Evolutionary conservation across 1,284 basidiomycete genomes (phyloP), one percentile per base, ranked within the genome.

Genomic region (Wallemia ichthyophaga): DNA sequence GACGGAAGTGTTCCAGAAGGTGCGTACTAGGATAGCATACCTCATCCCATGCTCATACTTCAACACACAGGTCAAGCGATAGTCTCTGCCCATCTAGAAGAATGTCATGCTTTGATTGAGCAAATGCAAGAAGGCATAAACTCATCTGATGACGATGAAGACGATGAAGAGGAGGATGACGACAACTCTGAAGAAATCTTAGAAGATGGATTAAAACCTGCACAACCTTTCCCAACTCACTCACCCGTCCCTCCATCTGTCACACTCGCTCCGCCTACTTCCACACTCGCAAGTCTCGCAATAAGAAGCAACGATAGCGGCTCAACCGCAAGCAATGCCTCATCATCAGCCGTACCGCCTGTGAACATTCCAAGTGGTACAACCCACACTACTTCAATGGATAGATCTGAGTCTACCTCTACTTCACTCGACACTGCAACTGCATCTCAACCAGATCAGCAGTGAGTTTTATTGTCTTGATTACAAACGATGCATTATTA

Each of bases 91-190:
- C 87, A 96, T 69, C 73, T 96, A 60, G 88, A 84, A 64, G 92
- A 99, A 71, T 94, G 91, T 62, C 91, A 96, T 67, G 91, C 96
- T 71, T 74, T 92, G 58, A 75, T 94, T 17, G 85, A 91, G 71
- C 56, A 26, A 5, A 25, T 53, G 28, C 58, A 48, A 54, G 31
- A 27, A 31, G 27, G 37, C 15, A 54, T 59, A 13, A 25, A 32
- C 3, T 31, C 25, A 57, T 64, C 63, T 19, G 61, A 65, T 31
- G 60, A 59, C 24, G 60, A 59, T 53, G 24, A 55, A 15, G 63
- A 63, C 24, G 63, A 62, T 58, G 58, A 58, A n/a, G 58, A 32
- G 3, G 58, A 57, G 21, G 58, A 48, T 48, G 37, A 48, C n/a
- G 37, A 48, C 37, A 48, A 15, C 37, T 48, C 37, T 48, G 37